Percentiles rank a stretch among this genome's conserved stretches.
Conservation (phyloP, 495 filamentous ascomycete species). For the Xylaria castorea region DNA sequence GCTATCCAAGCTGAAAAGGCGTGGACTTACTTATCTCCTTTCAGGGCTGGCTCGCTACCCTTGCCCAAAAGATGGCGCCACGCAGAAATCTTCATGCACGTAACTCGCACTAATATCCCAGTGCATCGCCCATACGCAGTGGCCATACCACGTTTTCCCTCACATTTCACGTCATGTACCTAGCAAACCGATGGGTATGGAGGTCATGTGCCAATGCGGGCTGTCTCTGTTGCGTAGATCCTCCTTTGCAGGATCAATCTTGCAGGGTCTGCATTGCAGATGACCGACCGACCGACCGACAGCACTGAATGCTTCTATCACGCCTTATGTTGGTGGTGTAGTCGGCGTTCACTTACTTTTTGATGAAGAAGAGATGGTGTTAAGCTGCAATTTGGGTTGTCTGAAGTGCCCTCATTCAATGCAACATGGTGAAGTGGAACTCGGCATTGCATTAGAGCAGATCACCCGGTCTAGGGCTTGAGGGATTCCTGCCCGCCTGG, state of each 20-base stretch:
- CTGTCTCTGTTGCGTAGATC: constrained; percentile 11
- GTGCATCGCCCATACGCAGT: not conserved
- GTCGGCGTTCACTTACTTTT: not conserved
- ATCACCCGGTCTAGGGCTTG: not conserved
- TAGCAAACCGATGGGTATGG: not conserved
- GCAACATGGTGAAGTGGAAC: not conserved
- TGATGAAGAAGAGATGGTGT: constrained; percentile 9
- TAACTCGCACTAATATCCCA: not conserved
- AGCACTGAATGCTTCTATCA: not conserved
- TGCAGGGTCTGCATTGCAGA: constrained; percentile 18
- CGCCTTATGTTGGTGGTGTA: not conserved
- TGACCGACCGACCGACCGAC: constrained; percentile 12
- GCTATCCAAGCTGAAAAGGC: not conserved
- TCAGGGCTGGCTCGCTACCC: constrained; percentile 2
- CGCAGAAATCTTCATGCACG: constrained; percentile 7
- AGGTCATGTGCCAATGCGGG: constrained; percentile 13
- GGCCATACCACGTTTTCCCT: constrained; percentile 5
- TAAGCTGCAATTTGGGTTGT: not conserved
- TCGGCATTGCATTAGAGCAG: constrained; percentile 7
- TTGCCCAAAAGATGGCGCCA: constrained; percentile 2
- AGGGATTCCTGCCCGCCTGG: not conserved
- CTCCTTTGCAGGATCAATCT: constrained; percentile 21
- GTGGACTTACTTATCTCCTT: not conserved
- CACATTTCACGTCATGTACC: not conserved
- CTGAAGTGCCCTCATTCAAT: not conserved